Conservation (phyloP, 2,329 filamentous ascomycete species). For the Claviceps sp. region DNA sequence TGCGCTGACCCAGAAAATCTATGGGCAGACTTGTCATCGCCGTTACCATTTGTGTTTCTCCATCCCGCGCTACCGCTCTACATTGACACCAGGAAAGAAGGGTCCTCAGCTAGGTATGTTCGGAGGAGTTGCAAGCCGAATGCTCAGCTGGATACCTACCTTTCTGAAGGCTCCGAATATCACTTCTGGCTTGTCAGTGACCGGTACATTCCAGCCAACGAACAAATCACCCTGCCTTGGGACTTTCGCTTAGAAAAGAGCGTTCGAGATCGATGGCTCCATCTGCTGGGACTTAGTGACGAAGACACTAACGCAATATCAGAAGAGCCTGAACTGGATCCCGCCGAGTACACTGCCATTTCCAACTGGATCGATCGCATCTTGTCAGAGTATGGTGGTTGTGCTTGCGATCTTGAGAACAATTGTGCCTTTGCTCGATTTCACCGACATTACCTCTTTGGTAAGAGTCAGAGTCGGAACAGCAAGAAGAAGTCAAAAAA, state of each 20-base stretch:
- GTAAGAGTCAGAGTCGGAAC: conserved; percentile 28
- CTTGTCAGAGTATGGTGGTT: conserved; percentile 66
- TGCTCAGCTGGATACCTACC: conserved; percentile 71
- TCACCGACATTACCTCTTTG: conserved; percentile 40
- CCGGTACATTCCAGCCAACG: conserved; percentile 52
- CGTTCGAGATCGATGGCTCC: conserved; percentile 38
- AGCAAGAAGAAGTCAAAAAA: conserved; percentile 41
- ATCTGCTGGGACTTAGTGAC: conserved; percentile 48
- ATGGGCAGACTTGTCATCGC: conserved; percentile 52
- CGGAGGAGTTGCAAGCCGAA: conserved; percentile 87
- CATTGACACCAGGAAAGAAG: conserved; percentile 82
- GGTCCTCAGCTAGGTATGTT: conserved; percentile 76
- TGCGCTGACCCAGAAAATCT: conserved; percentile 51
- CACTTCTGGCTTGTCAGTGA: conserved; percentile 90
- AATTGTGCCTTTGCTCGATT: conserved; percentile 53
- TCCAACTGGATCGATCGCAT: conserved; percentile 54
- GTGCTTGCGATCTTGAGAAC: conserved; percentile 54
- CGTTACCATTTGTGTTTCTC: conserved; percentile 70
- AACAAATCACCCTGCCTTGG: conserved; percentile 53
- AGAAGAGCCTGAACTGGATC: conserved; percentile 41
- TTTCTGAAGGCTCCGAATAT: conserved; percentile 65
- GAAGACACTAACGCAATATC: conserved; percentile 35
- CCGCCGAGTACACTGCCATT: conserved; percentile 46
- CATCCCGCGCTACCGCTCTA: conserved; percentile 80
- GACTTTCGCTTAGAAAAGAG: conserved; percentile 51